Evolutionary conservation across 177 flowering plant species (phyloP), one percentile per base, ranked within the genome.

Genomic region (Tripterygium wilfordii): DNA sequence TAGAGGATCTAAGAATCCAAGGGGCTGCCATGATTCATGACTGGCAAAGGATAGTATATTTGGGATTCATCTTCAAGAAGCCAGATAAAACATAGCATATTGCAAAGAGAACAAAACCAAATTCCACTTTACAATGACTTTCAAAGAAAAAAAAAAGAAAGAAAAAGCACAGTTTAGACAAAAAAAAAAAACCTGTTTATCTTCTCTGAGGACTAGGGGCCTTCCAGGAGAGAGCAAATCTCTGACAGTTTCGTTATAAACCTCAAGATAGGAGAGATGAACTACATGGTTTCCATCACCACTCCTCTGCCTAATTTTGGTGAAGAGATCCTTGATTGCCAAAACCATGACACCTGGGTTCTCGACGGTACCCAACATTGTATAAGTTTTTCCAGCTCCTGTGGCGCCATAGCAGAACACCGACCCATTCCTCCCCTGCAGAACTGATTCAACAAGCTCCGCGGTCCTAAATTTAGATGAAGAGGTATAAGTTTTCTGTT

Each of bases 391-490:
- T 21, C 97, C 97, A 52, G 97, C 97, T 56, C 97, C 97, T 4
- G 97, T 90, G 19, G 97, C 95, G 8, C 97, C 97, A 53, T 86
- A 90, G 62, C 97, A 90, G 65, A 90, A 90, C 2, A 90, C 97
- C 1, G 97, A 82, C 1, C 97, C 97, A 55, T 90, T 90, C 60
- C 82, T 76, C 23, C 97, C 97, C 48, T 84, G 88, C 57, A 86
- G 53, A 42, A 90, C 95, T 45, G 82, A 82, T 63, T 90, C 97
- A 5, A 90, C 88, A 29, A 90, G 95, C 42, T 82, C 87, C 13
- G 90, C 74, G 5, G 95, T 86, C 51, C 97, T 90, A 65, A 65
- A 60, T 51, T 36, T 43, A 50, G n/a, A 48, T 38, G 54, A 52
- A 12, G 28, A 4, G 23, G 17, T 15, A 19, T 17, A 21, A 20